These are phyloP conservation scores for Sclerotinia borealis DNA, from an alignment of 2,329 filamentous ascomycete genomes.

Conservation along the genomic window DNA sequence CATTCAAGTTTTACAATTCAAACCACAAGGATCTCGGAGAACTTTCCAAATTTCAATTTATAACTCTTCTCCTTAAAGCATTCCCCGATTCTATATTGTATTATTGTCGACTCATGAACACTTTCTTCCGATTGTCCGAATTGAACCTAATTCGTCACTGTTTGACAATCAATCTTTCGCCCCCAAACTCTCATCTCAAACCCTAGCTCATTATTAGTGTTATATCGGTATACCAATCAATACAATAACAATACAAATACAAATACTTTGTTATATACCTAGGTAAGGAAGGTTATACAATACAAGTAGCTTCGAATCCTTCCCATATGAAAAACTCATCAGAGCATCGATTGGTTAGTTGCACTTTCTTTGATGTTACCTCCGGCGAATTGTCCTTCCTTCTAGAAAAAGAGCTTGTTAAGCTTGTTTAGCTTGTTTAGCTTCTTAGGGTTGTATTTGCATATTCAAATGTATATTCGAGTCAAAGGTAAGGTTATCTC, in stretches of 20 bases:
- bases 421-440: background rate
- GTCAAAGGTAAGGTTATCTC: background rate
- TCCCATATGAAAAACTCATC: background rate
- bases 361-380: background rate
- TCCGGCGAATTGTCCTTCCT: background rate
- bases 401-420: background rate
- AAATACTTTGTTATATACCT: background rate
- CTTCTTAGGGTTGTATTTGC: background rate
- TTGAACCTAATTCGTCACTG: background rate
- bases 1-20: background rate
- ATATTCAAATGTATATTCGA: background rate
- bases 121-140: background rate
- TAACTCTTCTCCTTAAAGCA: background rate
- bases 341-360: background rate
- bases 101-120: background rate
- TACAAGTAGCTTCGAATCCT: background rate
- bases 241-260: background rate
- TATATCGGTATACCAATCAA: background rate
- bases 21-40: background rate
- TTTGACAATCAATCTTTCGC: background rate
- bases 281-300: too few species aligned
- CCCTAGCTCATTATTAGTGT: background rate
- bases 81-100: background rate
- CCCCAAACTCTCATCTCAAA: background rate
- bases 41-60: background rate